Conservation (phyloP, 1,139 yeast genomes). For the Candida sojae region DNA sequence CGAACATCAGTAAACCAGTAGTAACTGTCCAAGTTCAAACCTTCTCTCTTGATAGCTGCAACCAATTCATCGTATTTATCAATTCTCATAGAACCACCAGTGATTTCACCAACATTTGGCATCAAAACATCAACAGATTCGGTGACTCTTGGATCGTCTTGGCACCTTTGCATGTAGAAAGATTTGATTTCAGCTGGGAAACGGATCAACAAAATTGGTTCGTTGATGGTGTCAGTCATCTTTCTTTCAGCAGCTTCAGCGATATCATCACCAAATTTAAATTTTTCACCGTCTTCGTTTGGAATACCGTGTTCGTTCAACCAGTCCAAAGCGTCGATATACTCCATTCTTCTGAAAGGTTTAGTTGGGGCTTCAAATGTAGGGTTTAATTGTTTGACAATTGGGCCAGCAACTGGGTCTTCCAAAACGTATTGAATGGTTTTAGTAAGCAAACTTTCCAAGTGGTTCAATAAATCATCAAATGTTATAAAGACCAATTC, state of each 20-base stretch:
- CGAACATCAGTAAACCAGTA: conserved; percentile 97
- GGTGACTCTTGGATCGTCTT: conserved; percentile 90
- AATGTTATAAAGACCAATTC: conserved; percentile 87
- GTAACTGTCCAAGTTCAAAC: conserved; percentile 74
- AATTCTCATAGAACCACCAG: conserved; percentile 99
- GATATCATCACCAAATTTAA: conserved; percentile 97
- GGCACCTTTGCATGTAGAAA: conserved; percentile 94
- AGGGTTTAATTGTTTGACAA: conserved; percentile 91
- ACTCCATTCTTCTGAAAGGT: conserved; percentile 92
- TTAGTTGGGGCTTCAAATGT: conserved; percentile 73
- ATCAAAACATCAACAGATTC: conserved; percentile 97
- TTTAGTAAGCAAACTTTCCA: conserved; percentile 75
- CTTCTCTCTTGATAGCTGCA: conserved; percentile 91
- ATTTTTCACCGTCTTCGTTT: conserved; percentile 90
- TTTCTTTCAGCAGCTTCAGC: conserved; percentile 99
- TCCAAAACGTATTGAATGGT: conserved; percentile 75
- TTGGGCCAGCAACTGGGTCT: conserved; percentile 90
- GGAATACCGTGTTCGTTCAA: conserved; percentile 91
- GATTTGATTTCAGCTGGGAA: conserved; percentile 98
- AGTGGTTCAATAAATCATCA: conserved; percentile 81
- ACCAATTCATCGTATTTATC: conserved; percentile 76
- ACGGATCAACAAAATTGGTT: conserved; percentile 85
- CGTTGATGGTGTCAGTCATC: conserved; percentile 94
- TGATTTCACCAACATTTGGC: conserved; percentile 98
- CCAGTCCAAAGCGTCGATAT: conserved; percentile 92